phyloP scores from a whole-genome alignment of 305 asterid species.

The Rubia balearica region DNA sequence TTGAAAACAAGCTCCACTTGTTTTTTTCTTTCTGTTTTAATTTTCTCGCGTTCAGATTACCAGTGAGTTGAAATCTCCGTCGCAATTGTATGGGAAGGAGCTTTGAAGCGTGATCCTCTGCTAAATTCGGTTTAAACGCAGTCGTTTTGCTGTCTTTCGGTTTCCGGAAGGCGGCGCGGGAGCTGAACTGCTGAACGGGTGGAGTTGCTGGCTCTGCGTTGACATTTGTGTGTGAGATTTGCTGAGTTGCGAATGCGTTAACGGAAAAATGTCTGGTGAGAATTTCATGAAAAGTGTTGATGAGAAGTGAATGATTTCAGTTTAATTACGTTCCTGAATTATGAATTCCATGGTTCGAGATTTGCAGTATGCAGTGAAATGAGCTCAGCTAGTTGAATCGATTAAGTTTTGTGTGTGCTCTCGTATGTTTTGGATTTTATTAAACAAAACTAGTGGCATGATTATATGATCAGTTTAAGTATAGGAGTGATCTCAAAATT shows the following conservation, averaged over 20 bases:
- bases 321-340: not conserved
- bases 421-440: not conserved
- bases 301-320: not conserved
- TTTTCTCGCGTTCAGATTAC: slow-evolving; percentile 2
- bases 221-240: not conserved
- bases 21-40: not conserved
- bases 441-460: not conserved
- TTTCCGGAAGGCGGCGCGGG: slow-evolving; percentile 6
- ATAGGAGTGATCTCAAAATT: not conserved
- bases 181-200: not conserved
- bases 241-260: not conserved
- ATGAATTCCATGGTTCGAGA: not conserved
- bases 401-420: not conserved
- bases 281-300: not conserved
- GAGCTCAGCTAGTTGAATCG: not conserved
- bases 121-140: not conserved
- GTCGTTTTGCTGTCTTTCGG: not conserved
- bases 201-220: not conserved
- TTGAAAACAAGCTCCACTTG: not conserved
- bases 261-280: slow-evolving; percentile 19
- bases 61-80: not conserved
- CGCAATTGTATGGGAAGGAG: not conserved
- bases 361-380: not conserved
- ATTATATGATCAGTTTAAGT: not conserved
- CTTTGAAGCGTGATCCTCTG: not conserved